Conservation (phyloP, 2,329 filamentous ascomycete species). For the Neopestalotiopsis sp. region DNA sequence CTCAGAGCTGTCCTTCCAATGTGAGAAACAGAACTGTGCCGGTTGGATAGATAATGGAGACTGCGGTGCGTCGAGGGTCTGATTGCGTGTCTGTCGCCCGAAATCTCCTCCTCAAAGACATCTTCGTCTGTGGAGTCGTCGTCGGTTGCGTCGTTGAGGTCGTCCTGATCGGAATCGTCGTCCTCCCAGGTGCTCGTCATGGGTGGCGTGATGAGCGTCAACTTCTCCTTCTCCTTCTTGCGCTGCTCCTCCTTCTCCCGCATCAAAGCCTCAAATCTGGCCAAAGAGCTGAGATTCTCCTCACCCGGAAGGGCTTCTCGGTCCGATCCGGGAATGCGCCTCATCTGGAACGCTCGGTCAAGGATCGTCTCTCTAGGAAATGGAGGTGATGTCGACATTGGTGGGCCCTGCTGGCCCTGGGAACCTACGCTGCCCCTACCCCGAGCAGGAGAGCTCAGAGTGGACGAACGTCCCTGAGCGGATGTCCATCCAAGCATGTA, state of each 20-base stretch:
- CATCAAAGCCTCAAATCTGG: conserved; percentile 71
- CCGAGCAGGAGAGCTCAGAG: conserved; percentile 60
- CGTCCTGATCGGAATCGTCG: conserved; percentile 45
- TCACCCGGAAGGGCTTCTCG: conserved; percentile 54
- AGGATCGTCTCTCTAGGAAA: conserved; percentile 67
- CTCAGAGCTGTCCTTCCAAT: conserved; percentile 36
- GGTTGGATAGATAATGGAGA: conserved; percentile 54
- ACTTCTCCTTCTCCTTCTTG: conserved; percentile 43
- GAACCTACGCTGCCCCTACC: conserved; percentile 61
- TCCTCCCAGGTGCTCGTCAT: conserved; percentile 57
- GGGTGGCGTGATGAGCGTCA: conserved; percentile 37
- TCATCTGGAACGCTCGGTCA: conserved; percentile 69
- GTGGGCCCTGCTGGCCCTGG: conserved; percentile 43
- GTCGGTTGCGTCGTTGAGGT: conserved; percentile 42
- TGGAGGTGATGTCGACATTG: conserved; percentile 56
- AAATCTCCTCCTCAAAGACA: conserved; percentile 36
- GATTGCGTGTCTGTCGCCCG: conserved; percentile 41
- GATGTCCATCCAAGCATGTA: conserved; percentile 66
- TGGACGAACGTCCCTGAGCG: conserved; percentile 63
- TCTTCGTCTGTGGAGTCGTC: conserved; percentile 47
- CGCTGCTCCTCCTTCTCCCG: conserved; percentile 60
- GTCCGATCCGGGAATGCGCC: conserved; percentile 66
- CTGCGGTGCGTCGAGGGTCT: conserved; percentile 53
- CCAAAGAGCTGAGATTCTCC: conserved; percentile 68
- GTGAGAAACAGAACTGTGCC: conserved; percentile 42